Conservation (phyloP, 2,329 filamentous ascomycete genomes). For the Colletotrichum godetiae region DNA sequence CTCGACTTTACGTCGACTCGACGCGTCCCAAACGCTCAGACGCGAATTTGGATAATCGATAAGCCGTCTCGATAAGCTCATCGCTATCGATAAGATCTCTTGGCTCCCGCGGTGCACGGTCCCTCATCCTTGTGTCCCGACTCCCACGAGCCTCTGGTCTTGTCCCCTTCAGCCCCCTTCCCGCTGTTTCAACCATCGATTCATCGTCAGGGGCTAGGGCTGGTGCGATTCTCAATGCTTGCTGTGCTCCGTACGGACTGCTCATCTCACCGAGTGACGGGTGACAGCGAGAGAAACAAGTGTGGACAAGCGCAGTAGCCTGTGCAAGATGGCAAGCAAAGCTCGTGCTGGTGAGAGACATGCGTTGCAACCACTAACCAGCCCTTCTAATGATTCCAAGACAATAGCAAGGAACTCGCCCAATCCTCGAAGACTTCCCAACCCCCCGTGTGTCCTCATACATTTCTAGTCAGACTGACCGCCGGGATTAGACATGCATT, state of each 20-base stretch:
- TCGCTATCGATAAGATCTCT: constrained; percentile 23
- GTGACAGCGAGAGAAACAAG: neutral
- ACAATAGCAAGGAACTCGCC: constrained; percentile 9
- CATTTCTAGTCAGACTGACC: constrained; percentile 10
- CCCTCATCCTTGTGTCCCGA: neutral
- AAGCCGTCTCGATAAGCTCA: constrained; percentile 22
- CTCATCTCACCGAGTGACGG: too few species aligned
- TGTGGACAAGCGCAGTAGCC: neutral
- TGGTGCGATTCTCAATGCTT: neutral
- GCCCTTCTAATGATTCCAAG: neutral
- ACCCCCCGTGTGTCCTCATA: neutral
- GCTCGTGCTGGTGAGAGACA: constrained; percentile 17
- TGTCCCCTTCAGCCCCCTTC: neutral
- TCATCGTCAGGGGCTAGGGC: constrained; percentile 3
- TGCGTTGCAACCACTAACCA: neutral
- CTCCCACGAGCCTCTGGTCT: neutral
- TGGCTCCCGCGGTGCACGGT: constrained; percentile 17
- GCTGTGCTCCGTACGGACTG: too few species aligned
- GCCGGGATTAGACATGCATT: neutral
- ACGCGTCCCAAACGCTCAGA: constrained; percentile 18
- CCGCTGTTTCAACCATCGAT: constrained; percentile 19
- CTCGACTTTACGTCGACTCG: neutral
- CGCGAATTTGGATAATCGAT: constrained; percentile 22
- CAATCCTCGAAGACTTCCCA: neutral
- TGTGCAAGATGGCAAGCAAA: too few species aligned